Conservation (phyloP, 306 rosid species). For the Quercus ilex region DNA sequence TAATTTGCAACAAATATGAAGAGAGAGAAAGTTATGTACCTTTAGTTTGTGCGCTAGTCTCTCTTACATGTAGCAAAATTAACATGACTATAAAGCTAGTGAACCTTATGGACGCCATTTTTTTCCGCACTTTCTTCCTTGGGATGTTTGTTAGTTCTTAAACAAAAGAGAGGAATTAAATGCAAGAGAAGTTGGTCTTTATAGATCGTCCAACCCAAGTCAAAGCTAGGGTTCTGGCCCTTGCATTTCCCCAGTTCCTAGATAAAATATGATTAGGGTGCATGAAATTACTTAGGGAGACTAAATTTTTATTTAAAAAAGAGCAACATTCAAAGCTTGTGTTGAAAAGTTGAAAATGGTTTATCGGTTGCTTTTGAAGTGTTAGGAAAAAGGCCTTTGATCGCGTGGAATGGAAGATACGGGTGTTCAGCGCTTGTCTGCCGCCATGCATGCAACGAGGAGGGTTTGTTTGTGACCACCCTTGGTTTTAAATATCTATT, state of each 20-base stretch:
- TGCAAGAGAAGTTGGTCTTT: constrained; percentile 16
- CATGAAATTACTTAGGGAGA: constrained; percentile 37
- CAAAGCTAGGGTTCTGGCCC: constrained; percentile 30
- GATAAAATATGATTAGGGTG: constrained; percentile 11
- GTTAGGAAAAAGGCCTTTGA: constrained; percentile 28
- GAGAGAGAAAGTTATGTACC: constrained; percentile 22
- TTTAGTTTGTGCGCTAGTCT: constrained; percentile 25
- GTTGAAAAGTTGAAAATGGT: constrained; percentile 20
- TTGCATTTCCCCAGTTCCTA: not conserved
- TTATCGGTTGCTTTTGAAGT: not conserved
- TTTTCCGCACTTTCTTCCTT: constrained; percentile 3
- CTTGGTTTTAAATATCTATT: not conserved
- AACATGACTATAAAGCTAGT: constrained; percentile 23
- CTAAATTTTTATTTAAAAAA: not conserved
- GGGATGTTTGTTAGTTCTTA: constrained; percentile 14
- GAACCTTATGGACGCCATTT: constrained; percentile 41
- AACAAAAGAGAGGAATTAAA: constrained; percentile 24
- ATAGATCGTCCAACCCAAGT: constrained; percentile 29
- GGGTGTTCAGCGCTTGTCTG: constrained; percentile 64
- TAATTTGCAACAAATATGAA: not conserved
- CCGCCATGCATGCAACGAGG: constrained; percentile 61
- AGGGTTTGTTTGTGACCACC: constrained; percentile 7
- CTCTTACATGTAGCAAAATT: constrained; percentile 26
- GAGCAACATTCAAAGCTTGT: constrained; percentile 9
- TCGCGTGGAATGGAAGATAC: constrained; percentile 58